A percentile compares a stretch with the other conserved stretches of the same genome.
Evolutionary conservation across 140 eudicot genomes (phyloP).

Genomic region (Ambrosia hybrid): DNA sequence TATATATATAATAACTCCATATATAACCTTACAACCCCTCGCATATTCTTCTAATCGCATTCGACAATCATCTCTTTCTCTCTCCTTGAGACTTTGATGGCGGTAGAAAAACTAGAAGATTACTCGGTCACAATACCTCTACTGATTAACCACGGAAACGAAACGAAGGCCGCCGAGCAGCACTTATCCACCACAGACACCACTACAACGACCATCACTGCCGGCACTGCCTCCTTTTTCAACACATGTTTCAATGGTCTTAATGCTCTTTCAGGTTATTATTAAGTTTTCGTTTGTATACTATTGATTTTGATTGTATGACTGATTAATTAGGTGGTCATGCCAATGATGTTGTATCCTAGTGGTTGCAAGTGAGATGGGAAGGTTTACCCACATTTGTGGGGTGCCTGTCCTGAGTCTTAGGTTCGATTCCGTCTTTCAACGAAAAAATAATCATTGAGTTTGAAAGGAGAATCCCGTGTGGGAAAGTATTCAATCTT

Average conservation of each 20-base stretch:
- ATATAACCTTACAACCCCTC: slow-evolving; percentile 3
- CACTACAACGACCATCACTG: neutral
- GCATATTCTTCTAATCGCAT: neutral
- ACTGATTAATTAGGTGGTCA: neutral
- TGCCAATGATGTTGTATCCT: too few relatives aligned
- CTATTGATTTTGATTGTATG: neutral
- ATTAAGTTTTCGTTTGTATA: neutral
- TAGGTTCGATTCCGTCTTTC: too few relatives aligned
- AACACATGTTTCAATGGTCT: slow-evolving; percentile 83
- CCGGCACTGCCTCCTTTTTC: slow-evolving; percentile 65
- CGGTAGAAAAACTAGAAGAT: slow-evolving; percentile 25
- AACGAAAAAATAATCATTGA: too few relatives aligned
- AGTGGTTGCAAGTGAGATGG: too few relatives aligned
- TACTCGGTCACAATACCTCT: slow-evolving; percentile 35
- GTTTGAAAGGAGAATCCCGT: too few relatives aligned
- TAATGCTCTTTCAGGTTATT: slow-evolving; percentile 84
- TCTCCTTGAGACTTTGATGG: slow-evolving; percentile 10
- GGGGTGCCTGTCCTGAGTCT: too few relatives aligned
- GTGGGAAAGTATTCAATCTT: too few relatives aligned
- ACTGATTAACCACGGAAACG: slow-evolving; percentile 11
- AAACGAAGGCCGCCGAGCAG: slow-evolving; percentile 20
- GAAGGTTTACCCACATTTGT: too few relatives aligned
- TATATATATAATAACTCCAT: slow-evolving; percentile 1
- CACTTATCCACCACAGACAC: neutral
- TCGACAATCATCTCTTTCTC: neutral